phyloP scores from a whole-genome alignment of 257 asterid genomes.

The Nicotiana attenuata region DNA sequence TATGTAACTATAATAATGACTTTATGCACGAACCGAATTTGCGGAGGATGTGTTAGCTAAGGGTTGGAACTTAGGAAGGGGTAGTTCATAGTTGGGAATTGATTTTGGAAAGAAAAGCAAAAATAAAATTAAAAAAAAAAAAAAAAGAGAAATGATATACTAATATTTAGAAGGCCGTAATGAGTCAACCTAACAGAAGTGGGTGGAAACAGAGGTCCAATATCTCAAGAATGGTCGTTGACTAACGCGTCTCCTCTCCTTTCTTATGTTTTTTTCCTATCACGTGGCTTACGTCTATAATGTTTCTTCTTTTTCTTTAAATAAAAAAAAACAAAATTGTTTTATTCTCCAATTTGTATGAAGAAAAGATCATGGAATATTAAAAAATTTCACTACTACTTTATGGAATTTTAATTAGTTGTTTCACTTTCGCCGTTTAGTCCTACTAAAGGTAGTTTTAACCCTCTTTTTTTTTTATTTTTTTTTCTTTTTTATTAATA shows the following conservation, averaged over 20 bases:
- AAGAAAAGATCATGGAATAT: not conserved
- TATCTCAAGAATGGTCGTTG: not conserved
- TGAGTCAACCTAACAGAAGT: constrained; percentile 3
- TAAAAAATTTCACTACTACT: not conserved
- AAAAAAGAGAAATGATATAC: not conserved
- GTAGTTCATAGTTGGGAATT: not conserved
- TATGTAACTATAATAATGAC: not conserved
- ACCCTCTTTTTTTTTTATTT: no score
- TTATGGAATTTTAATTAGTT: no score
- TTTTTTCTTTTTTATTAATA: no score
- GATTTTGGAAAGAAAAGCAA: no score
- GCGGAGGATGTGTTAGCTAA: not conserved
- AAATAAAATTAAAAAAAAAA: not conserved
- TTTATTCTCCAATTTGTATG: not conserved
- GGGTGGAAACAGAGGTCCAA: not conserved
- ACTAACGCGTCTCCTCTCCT: not conserved
- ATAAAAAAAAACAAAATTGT: not conserved
- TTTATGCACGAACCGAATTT: no score
- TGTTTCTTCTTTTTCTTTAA: not conserved
- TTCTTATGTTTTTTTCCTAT: not conserved
- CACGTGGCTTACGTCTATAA: not conserved
- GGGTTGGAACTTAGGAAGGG: not conserved
- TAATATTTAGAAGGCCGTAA: not conserved
- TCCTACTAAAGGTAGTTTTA: no score
- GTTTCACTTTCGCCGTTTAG: no score